phyloP scores from a whole-genome alignment of 2,329 filamentous ascomycete species.

The Cercospora nicotianae region DNA sequence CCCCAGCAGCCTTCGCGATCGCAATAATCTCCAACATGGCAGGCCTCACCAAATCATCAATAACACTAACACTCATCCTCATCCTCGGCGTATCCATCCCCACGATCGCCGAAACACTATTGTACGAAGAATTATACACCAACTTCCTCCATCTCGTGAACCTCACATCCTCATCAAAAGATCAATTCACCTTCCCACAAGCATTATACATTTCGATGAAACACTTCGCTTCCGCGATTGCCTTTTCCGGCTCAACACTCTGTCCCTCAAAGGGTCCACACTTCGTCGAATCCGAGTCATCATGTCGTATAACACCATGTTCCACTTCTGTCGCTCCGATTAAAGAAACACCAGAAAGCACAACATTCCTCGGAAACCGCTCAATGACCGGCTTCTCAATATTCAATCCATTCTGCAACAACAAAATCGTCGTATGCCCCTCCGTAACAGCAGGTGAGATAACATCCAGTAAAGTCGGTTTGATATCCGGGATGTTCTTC shows the following conservation, averaged over 20 bases:
- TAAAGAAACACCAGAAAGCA: constrained; percentile 56
- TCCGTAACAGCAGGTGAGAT: constrained; percentile 55
- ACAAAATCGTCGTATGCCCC: constrained; percentile 54
- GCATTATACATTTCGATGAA: constrained; percentile 54
- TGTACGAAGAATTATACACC: constrained; percentile 54
- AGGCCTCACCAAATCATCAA: constrained; percentile 53
- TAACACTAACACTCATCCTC: constrained; percentile 46
- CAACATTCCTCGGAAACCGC: constrained; percentile 53
- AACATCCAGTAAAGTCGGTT: constrained; percentile 51
- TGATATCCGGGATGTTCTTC: constrained; percentile 59
- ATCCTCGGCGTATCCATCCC: constrained; percentile 55
- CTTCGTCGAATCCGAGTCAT: constrained; percentile 52
- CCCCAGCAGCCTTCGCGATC: constrained; percentile 48
- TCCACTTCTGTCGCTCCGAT: constrained; percentile 54
- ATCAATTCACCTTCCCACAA: constrained; percentile 46
- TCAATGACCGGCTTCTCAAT: constrained; percentile 57
- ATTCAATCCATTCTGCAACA: constrained; percentile 65
- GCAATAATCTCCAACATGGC: constrained; percentile 56
- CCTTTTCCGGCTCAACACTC: constrained; percentile 33
- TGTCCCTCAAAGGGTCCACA: constrained; percentile 54
- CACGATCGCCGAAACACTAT: constrained; percentile 55
- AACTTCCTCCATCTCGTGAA: constrained; percentile 54
- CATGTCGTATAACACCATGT: constrained; percentile 54
- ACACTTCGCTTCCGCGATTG: constrained; percentile 38
- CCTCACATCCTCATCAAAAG: constrained; percentile 47